Conservation (phyloP, 371 early-diverging fungal species). For the Apophysomyces trapeziformis region DNA sequence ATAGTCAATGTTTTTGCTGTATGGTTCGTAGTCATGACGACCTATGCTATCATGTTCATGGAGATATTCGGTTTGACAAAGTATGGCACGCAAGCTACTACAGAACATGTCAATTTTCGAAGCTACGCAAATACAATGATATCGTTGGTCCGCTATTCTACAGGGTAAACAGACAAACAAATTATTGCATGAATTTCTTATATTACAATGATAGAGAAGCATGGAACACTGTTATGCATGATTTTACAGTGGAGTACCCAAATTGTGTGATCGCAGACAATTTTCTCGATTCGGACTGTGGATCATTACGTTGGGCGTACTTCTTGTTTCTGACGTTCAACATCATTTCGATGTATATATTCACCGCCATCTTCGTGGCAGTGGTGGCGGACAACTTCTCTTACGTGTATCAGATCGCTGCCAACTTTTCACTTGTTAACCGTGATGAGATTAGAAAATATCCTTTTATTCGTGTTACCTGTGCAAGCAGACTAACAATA, state of each 20-base stretch:
- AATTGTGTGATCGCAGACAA: conserved; percentile 61
- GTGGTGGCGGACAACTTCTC: conserved; percentile 76
- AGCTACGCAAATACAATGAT: conserved; percentile 59
- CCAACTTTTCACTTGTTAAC: conserved; percentile 63
- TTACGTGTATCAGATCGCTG: conserved; percentile 69
- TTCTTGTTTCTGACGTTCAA: conserved; percentile 71
- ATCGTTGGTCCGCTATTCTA: conserved; percentile 69
- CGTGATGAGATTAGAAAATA: conserved; percentile 70
- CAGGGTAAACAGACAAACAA: conserved; percentile 50
- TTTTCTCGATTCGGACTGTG: conserved; percentile 70
- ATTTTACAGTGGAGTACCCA: conserved; percentile 65
- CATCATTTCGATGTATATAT: conserved; percentile 79
- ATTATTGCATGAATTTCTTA: neutral
- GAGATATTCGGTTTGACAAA: conserved; percentile 74
- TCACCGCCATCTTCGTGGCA: conserved; percentile 73
- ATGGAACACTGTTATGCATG: conserved; percentile 77
- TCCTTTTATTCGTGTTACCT: conserved; percentile 34
- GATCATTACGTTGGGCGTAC: conserved; percentile 64
- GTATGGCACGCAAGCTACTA: conserved; percentile 58
- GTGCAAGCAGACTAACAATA: neutral
- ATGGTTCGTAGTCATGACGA: conserved; percentile 69
- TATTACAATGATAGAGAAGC: conserved; percentile 55
- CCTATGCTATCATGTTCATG: conserved; percentile 74
- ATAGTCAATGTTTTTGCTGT: conserved; percentile 69
- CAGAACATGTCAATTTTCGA: conserved; percentile 68